These are phyloP conservation scores for Elongisporangium senticosum DNA, from an alignment of 352 stramenopile species.

Conservation along the genomic window DNA sequence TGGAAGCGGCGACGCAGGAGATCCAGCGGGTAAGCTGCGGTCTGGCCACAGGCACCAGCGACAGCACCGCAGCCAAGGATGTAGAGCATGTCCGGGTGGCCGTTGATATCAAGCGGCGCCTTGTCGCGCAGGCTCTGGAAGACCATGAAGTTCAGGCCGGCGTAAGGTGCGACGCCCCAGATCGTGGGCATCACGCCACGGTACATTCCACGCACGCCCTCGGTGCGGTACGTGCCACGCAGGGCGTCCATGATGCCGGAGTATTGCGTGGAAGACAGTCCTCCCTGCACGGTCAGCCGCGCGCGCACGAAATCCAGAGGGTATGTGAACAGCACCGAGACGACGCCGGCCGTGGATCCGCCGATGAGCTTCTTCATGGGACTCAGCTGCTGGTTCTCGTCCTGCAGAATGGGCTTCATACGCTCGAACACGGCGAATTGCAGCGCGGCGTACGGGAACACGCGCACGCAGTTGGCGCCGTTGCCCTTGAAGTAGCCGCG, in stretches of 20 bases:
- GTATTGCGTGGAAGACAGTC: conserved; percentile 55
- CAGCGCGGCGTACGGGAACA: conserved; percentile 76
- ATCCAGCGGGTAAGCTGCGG: conserved; percentile 70
- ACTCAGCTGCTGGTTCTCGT: conserved; percentile 32
- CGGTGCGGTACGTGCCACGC: conserved; percentile 36
- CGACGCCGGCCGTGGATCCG: conserved; percentile 53
- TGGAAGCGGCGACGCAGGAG: conserved; percentile 72
- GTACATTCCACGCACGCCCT: conserved; percentile 59
- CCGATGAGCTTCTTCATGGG: conserved; percentile 47
- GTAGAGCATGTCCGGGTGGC: conserved; percentile 46
- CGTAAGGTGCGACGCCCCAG: conserved; percentile 67
- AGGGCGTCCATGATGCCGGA: conserved; percentile 54
- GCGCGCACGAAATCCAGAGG: conserved; percentile 69
- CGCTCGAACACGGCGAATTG: conserved; percentile 70
- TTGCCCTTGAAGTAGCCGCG: conserved; percentile 74
- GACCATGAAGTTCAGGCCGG: conserved; percentile 73
- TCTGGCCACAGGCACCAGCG: conserved; percentile 65
- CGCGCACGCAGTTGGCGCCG: conserved; percentile 72
- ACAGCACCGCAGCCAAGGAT: conserved; percentile 54
- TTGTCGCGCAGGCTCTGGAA: conserved; percentile 56
- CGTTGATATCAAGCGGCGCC: conserved; percentile 34
- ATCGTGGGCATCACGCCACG: conserved; percentile 54
- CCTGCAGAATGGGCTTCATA: conserved; percentile 40
- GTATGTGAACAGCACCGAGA: conserved; percentile 67
- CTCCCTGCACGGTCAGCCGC: conserved; percentile 64